Conservation (phyloP, 2,329 filamentous ascomycete species). For the Aphanocladium album region DNA sequence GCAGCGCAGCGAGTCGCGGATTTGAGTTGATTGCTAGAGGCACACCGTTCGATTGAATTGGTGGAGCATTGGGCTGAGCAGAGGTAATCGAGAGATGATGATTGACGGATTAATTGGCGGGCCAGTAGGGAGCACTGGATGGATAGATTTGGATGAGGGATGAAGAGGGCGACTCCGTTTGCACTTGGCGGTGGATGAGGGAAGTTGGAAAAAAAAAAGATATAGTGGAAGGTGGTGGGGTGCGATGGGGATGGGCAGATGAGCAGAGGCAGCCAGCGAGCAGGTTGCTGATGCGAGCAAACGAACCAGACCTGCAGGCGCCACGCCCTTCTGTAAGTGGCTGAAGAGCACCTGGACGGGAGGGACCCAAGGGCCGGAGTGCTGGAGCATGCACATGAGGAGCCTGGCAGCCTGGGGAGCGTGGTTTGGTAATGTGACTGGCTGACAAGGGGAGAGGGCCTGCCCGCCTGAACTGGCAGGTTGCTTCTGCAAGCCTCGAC, state of each 20-base stretch:
- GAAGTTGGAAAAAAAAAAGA: not conserved
- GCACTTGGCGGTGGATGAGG: not conserved
- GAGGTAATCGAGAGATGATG: constrained; percentile 1
- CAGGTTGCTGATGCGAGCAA: not conserved
- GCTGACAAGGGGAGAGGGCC: not conserved
- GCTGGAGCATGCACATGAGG: not conserved
- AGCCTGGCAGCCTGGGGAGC: not conserved
- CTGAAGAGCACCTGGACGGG: not conserved
- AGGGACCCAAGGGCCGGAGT: not conserved
- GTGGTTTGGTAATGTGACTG: constrained; percentile 8
- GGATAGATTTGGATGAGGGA: not conserved
- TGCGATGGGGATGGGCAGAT: not conserved
- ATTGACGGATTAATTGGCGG: constrained; percentile 10
- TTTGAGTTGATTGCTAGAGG: not conserved
- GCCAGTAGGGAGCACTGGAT: not conserved
- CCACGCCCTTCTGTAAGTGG: not conserved
- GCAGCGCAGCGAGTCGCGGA: not conserved
- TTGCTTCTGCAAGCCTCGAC: constrained; percentile 5
- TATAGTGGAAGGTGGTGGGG: not conserved
- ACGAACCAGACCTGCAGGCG: not conserved
- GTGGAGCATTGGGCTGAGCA: not conserved
- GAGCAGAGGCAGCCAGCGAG: too few species aligned
- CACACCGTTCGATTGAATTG: not conserved
- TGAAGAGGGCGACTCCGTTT: not conserved
- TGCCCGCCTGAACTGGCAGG: constrained; percentile 3